Base-by-base conservation (phyloP, 768 basidiomycete genomes). In the Suillus placidus region DNA sequence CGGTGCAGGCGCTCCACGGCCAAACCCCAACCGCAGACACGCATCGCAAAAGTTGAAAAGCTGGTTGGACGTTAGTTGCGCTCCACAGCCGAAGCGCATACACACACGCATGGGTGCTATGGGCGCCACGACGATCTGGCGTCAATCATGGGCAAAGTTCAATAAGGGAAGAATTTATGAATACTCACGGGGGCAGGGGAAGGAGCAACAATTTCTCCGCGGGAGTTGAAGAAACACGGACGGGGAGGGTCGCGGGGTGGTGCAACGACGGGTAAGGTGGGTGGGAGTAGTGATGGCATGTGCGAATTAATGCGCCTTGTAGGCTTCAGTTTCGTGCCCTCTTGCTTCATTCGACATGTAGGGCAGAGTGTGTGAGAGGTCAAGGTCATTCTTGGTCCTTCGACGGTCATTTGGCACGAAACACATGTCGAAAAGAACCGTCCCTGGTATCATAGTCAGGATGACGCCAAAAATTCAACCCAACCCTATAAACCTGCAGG, bases 51-150 rank as follows among this genome's bases (percentile, higher is more conserved):
- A n/a, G 26, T 62, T 58, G 6, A 66, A 60, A 1, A 14, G n/a
- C 9, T 45, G 49, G 37, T 66, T 51, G 35, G 23, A 1, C 2
- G 62, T 58, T 4, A 75, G 13, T 2, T 61, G 64, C 0, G 51
- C 60, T 6, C 70, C 68, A 20, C 73, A 73, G 7, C 74, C 74
- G 8, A 62, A 67, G 52, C 74, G 70, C 63, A 67, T 61, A 30
- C 73, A 73, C 10, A 65, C 60, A 5, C 58, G 62, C 26, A 12
- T 40, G 3, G n/a, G 14, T 26, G 58, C 16, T 3, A 30, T 26
- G 1, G 23, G 26, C 32, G 52, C 7, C 32, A 54, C 10, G 18
- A 4, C 6, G 20, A 7, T n/a, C 58, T 60, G 26, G 10, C 16
- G 38, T 9, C 26, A 42, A 42, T 60, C 58, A 60, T 30, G 26